Evolutionary conservation across 805 yeast genomes (phyloP).

Genomic region (Sugiyamaella valdiviana): DNA sequence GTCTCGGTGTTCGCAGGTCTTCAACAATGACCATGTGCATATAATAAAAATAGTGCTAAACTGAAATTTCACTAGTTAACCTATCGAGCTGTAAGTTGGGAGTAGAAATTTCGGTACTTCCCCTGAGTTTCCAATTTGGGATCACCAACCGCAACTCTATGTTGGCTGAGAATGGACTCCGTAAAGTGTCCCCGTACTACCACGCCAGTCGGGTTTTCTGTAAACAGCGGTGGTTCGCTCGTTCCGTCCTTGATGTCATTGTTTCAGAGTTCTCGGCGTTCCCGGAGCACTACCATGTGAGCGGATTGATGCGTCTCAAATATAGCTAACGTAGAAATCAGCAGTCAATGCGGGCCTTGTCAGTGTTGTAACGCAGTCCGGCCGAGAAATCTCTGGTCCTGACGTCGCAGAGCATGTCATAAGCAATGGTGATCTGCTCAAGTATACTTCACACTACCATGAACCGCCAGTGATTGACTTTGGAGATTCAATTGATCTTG

Average conservation of each 20-base stretch:
- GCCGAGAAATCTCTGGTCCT: conserved; percentile 14
- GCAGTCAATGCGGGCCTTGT: conserved; percentile 70
- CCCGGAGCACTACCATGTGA: conserved; percentile 50
- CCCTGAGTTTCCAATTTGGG: neutral
- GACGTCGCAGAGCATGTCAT: conserved; percentile 49
- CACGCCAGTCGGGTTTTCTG: conserved; percentile 63
- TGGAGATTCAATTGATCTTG: conserved; percentile 50
- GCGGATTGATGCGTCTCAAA: no score
- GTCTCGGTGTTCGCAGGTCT: conserved; percentile 14
- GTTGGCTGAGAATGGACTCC: conserved; percentile 8
- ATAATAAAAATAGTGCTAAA: conserved; percentile 6
- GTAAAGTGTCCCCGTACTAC: conserved; percentile 15
- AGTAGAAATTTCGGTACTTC: neutral
- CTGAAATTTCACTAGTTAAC: neutral
- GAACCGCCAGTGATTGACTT: conserved; percentile 74
- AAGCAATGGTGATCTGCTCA: conserved; percentile 72
- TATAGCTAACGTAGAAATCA: conserved; percentile 22
- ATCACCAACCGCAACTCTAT: neutral
- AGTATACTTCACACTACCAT: conserved; percentile 77
- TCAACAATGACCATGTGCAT: conserved; percentile 21
- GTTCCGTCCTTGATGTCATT: conserved; percentile 67
- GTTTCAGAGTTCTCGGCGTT: conserved; percentile 69
- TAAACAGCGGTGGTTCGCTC: conserved; percentile 78
- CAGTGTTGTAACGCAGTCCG: conserved; percentile 54
- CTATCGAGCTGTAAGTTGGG: neutral